Evolutionary conservation across 2,329 filamentous ascomycete species (phyloP).

Genomic region (Raffaelea arxii): DNA sequence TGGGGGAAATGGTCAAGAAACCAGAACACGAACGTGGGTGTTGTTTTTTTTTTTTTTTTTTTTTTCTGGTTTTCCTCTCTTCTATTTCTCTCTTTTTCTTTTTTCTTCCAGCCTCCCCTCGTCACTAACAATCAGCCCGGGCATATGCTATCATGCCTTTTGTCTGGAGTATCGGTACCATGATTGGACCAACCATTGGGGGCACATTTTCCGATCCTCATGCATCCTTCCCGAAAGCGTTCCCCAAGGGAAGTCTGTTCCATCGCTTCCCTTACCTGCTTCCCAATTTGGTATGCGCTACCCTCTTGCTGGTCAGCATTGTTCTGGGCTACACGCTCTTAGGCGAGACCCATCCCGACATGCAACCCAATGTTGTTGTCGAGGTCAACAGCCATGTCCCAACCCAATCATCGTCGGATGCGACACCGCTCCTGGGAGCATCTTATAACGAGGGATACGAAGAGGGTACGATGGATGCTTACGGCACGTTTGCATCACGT

Average conservation of each 20-base stretch:
- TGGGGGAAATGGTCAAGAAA: constrained; percentile 74
- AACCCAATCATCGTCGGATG: too few relatives aligned
- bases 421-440: constrained; percentile 65
- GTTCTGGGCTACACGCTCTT: constrained; percentile 71
- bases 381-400: constrained; percentile 40
- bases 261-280: constrained; percentile 75
- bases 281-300: constrained; percentile 77
- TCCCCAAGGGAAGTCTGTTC: constrained; percentile 61
- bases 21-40: constrained; percentile 79
- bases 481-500: constrained; percentile 54
- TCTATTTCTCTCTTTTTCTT: not conserved
- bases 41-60: constrained; percentile 35
- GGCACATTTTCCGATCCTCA: constrained; percentile 76
- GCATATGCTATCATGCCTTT: constrained; percentile 93
- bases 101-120: not conserved
- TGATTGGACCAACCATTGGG: constrained; percentile 79
- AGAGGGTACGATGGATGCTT: too few relatives aligned
- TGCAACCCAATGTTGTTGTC: constrained; percentile 40
- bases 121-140: constrained; percentile 43
- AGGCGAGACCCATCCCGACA: constrained; percentile 81
- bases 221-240: constrained; percentile 60
- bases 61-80: not conserved
- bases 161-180: constrained; percentile 84
- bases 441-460: too few relatives aligned
- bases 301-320: constrained; percentile 68